Percentiles rank a stretch among this genome's conserved stretches.
phyloP scores from a whole-genome alignment of 2,329 filamentous ascomycete species.

The Cercospora sojina region DNA sequence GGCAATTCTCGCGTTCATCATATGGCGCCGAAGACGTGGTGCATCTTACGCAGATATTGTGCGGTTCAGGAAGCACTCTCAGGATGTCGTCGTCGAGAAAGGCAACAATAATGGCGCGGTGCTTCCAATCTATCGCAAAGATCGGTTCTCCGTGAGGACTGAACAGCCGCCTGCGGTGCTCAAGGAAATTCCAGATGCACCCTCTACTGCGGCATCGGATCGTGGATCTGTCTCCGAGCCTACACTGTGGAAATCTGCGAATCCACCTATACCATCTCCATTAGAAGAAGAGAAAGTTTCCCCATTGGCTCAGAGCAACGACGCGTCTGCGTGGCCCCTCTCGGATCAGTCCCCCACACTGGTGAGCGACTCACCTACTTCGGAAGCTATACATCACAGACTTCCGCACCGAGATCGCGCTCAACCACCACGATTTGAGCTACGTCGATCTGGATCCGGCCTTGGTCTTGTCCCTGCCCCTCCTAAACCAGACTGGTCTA shows the following conservation, averaged over 20 bases:
- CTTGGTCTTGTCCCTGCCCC: not conserved
- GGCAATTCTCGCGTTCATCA: constrained; percentile 25
- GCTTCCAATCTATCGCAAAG: constrained; percentile 31
- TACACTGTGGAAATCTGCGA: constrained; percentile 15
- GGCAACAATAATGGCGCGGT: constrained; percentile 14
- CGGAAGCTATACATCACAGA: not conserved
- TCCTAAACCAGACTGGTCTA: not conserved
- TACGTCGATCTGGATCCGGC: not conserved
- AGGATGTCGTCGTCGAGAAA: constrained; percentile 22
- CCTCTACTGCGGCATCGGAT: not conserved
- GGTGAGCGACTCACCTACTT: not conserved
- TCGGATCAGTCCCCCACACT: not conserved
- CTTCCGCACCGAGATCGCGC: not conserved
- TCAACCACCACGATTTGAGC: constrained; percentile 3
- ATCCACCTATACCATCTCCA: constrained; percentile 11
- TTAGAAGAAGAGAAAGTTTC: not conserved
- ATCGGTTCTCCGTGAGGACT: constrained; percentile 29
- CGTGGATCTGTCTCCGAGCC: not conserved
- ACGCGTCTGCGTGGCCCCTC: not conserved
- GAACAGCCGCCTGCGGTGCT: constrained; percentile 22
- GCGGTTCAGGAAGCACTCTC: constrained; percentile 24
- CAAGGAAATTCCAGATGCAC: not conserved
- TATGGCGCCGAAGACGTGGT: constrained; percentile 29
- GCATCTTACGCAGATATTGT: constrained; percentile 30
- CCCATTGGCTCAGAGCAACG: not conserved